Percentiles rank a stretch among this genome's conserved stretches.
These are phyloP conservation scores for Calonectria leucothoes DNA, from an alignment of 2,329 filamentous ascomycete genomes.

Conservation along the genomic window DNA sequence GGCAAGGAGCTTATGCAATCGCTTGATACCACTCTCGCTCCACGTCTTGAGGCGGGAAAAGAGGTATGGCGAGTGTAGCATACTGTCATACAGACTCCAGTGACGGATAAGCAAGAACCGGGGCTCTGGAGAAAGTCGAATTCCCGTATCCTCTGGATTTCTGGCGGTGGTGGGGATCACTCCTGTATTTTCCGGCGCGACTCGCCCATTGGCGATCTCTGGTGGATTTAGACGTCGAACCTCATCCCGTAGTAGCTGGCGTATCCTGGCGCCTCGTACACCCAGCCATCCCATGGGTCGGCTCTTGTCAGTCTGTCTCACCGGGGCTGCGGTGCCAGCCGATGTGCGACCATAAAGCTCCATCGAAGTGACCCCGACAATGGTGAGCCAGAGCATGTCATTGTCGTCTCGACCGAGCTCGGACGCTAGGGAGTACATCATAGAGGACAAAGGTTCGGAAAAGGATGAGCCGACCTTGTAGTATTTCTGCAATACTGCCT, in stretches of 20 bases:
- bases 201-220: constrained; percentile 70
- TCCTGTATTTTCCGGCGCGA: constrained; percentile 76
- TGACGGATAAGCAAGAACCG: constrained; percentile 92
- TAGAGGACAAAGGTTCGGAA: constrained; percentile 92
- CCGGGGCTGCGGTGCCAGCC: constrained; percentile 76
- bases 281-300: constrained; percentile 81
- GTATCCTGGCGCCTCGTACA: constrained; percentile 83
- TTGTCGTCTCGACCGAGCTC: constrained; percentile 97
- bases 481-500: constrained; percentile 81
- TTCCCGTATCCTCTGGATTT: constrained; percentile 91
- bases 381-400: constrained; percentile 92
- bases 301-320: constrained; percentile 66
- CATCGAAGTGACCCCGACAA: constrained; percentile 94
- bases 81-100: constrained; percentile 98
- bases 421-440: constrained; percentile 94
- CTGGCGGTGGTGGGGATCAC: constrained; percentile 89
- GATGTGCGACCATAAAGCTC: constrained; percentile 91
- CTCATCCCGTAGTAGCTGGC: constrained; percentile 90
- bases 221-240: constrained; percentile 92
- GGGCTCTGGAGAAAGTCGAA: constrained; percentile 92
- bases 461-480: constrained; percentile 91
- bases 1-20: constrained; percentile 91
- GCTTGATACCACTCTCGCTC: constrained; percentile 89
- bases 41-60: constrained; percentile 93
- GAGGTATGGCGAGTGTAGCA: constrained; percentile 96